These are phyloP conservation scores for Apiotrichum veenhuisii DNA, from an alignment of 1,284 basidiomycete species.

Conservation along the genomic window DNA sequence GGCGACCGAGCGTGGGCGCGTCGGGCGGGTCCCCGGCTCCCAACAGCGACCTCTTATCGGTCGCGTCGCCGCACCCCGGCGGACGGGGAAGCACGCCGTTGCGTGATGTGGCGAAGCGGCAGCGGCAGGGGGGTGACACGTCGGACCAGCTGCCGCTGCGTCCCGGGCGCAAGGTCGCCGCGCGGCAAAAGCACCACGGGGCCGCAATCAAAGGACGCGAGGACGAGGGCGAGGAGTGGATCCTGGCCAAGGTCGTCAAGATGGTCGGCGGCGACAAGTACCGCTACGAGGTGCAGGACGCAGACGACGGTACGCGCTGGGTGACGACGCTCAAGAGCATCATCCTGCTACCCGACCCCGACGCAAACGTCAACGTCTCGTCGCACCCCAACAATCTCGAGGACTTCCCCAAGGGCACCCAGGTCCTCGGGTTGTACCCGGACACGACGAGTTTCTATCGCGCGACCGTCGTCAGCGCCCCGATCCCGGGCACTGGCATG, in stretches of 20 bases:
- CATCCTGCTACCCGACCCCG: constrained; percentile 51
- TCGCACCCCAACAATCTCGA: constrained; percentile 48
- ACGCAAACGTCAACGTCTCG: constrained; percentile 31
- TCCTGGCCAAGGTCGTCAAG: constrained; percentile 49
- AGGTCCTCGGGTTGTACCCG: constrained; percentile 53
- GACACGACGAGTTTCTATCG: constrained; percentile 55
- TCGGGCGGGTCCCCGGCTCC: constrained; percentile 12
- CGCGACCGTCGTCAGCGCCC: constrained; percentile 46
- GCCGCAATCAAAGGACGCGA: constrained; percentile 16
- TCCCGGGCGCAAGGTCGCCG: constrained; percentile 49
- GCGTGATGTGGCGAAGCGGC: constrained; percentile 9
- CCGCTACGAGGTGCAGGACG: constrained; percentile 45
- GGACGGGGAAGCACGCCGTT: constrained; percentile 10
- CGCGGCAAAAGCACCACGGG: constrained; percentile 27
- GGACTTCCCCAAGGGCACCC: constrained; percentile 43
- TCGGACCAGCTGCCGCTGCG: constrained; percentile 49
- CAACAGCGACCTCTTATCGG: constrained; percentile 14
- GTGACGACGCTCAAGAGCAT: constrained; percentile 51
- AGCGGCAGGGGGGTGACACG: constrained; percentile 26
- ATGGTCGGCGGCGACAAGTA: constrained; percentile 47
- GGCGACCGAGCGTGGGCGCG: constrained; percentile 12
- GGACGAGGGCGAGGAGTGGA: constrained; percentile 45
- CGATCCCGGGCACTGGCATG: constrained; percentile 32
- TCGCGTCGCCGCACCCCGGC: constrained; percentile 17
- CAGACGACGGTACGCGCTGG: constrained; percentile 43